Percentiles rank a stretch among this genome's conserved stretches.
Evolutionary conservation across 1,284 basidiomycete species (phyloP).

Genomic region (Apiotrichum sp.): DNA sequence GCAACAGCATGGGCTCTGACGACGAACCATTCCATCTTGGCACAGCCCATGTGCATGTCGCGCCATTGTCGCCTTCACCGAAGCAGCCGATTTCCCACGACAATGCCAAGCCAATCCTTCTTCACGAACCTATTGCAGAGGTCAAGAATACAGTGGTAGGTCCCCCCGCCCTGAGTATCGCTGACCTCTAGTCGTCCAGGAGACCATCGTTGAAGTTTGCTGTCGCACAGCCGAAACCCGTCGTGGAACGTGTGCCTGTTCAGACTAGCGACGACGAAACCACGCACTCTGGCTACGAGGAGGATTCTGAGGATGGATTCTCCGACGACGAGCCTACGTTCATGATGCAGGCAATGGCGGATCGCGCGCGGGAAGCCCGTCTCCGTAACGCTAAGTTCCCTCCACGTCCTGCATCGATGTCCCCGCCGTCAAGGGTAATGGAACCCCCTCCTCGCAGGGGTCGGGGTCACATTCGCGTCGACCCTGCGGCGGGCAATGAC

Average conservation of each 20-base stretch:
- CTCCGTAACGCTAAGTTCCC: not conserved
- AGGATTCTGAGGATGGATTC: slow-evolving; percentile 35
- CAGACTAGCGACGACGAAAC: not conserved
- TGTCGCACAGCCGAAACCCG: slow-evolving; percentile 21
- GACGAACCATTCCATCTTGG: slow-evolving; percentile 17
- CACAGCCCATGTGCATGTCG: not conserved
- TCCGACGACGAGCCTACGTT: slow-evolving; percentile 15
- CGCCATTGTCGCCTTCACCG: not conserved
- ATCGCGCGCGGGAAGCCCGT: slow-evolving; percentile 6
- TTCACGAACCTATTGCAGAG: not conserved
- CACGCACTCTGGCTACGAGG: slow-evolving; percentile 23
- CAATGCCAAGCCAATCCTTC: not conserved
- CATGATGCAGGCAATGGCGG: slow-evolving; percentile 4
- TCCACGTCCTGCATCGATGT: slow-evolving; percentile 8
- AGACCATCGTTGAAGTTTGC: slow-evolving; percentile 27
- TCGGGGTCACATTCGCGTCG: slow-evolving; percentile 33
- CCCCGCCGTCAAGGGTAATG: slow-evolving; percentile 16
- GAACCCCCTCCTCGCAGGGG: slow-evolving; percentile 31
- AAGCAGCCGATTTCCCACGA: not conserved
- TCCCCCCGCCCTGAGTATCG: no score
- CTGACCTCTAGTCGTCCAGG: slow-evolving; percentile 26
- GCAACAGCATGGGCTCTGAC: slow-evolving; percentile 25
- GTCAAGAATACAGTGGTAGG: not conserved
- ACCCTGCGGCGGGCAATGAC: slow-evolving; percentile 13
- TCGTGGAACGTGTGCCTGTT: slow-evolving; percentile 1